Conservation (phyloP, 768 basidiomycete genomes). For the Boletus sp. region DNA sequence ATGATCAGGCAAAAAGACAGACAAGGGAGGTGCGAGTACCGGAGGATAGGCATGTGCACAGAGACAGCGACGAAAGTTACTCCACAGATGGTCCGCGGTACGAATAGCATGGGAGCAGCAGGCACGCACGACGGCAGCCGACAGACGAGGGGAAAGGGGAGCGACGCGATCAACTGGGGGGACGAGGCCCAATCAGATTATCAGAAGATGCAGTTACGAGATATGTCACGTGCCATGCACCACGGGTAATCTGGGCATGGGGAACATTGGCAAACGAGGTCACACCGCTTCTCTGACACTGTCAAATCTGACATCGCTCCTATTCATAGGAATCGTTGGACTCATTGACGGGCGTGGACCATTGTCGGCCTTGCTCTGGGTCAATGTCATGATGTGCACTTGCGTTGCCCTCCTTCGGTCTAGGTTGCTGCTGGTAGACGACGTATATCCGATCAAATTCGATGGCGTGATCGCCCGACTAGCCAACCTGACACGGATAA, state of each 20-base stretch:
- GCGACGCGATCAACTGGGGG: too few species aligned
- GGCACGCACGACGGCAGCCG: too few species aligned
- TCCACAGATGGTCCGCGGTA: too few species aligned
- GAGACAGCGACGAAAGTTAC: too few species aligned
- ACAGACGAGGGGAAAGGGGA: too few species aligned
- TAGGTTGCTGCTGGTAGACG: neutral
- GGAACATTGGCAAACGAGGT: neutral
- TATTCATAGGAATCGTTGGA: neutral
- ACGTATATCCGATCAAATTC: too few species aligned
- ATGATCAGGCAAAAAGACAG: too few species aligned
- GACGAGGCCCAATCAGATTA: too few species aligned
- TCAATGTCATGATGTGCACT: constrained; percentile 4
- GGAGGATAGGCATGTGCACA: too few species aligned
- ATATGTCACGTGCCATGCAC: neutral
- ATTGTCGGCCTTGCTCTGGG: neutral
- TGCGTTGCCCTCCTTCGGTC: constrained; percentile 5
- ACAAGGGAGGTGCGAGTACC: too few species aligned
- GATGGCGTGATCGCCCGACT: neutral
- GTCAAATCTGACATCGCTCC: neutral
- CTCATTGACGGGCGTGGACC: neutral
- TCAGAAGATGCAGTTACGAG: neutral
- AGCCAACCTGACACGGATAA: constrained; percentile 34
- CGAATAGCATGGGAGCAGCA: too few species aligned
- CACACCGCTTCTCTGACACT: neutral
- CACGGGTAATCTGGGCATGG: neutral